These are phyloP conservation scores for Xylaria sp. DNA, from an alignment of 2,329 filamentous ascomycete species.

Conservation along the genomic window DNA sequence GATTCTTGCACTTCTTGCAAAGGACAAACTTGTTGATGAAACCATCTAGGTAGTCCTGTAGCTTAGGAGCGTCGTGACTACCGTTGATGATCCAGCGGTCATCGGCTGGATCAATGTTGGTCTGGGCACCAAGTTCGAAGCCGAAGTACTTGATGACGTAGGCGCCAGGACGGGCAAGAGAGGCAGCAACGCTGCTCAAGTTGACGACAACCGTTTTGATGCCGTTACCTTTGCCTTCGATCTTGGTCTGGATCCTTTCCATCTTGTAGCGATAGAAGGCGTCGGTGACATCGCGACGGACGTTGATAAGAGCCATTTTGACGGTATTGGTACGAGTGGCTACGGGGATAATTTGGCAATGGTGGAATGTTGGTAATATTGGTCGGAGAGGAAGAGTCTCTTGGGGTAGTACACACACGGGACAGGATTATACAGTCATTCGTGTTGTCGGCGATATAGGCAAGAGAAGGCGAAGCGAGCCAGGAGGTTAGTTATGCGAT, in stretches of 20 bases:
- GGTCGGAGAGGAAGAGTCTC: slow-evolving; percentile 33
- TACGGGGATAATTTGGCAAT: slow-evolving; percentile 26
- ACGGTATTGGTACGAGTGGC: slow-evolving; percentile 48
- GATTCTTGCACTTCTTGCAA: slow-evolving; percentile 99
- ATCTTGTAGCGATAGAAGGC: slow-evolving; percentile 99
- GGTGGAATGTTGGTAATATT: slow-evolving; percentile 12
- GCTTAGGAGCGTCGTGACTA: slow-evolving; percentile 90
- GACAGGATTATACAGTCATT: slow-evolving; percentile 38
- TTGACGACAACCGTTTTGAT: slow-evolving; percentile 99
- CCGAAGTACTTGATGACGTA: slow-evolving; percentile 99
- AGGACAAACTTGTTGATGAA: slow-evolving; percentile 99
- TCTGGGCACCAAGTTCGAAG: slow-evolving; percentile 97
- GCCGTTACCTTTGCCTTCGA: slow-evolving; percentile 99
- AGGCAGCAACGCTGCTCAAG: slow-evolving; percentile 88
- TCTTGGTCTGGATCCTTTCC: slow-evolving; percentile 98
- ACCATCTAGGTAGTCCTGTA: slow-evolving; percentile 96
- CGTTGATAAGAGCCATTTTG: slow-evolving; percentile 97
- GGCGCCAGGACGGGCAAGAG: slow-evolving; percentile 87
- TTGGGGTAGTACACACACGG: slow-evolving; percentile 30
- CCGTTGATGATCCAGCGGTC: slow-evolving; percentile 99
- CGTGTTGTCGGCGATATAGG: slow-evolving; percentile 40
- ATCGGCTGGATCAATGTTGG: slow-evolving; percentile 95
- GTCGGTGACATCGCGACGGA: slow-evolving; percentile 96
- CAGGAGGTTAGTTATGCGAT: slow-evolving; percentile 60
- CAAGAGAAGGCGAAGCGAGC: slow-evolving; percentile 48